Base-by-base conservation (phyloP, 768 basidiomycete species). In the Bullera alba region DNA sequence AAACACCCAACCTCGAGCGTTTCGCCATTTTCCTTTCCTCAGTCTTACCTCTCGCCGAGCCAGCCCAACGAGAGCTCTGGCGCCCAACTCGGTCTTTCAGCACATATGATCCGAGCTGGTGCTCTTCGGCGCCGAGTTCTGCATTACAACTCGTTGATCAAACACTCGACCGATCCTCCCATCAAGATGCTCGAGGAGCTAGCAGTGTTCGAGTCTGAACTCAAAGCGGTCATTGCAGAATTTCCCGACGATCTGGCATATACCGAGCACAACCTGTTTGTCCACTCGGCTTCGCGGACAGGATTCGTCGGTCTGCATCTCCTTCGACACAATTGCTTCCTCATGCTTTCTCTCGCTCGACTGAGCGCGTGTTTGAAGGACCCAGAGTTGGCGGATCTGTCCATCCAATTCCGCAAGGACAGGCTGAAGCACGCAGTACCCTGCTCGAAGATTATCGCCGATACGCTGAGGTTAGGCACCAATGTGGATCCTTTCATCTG, bases 251-350 rank as follows among this genome's bases (percentile, higher is more conserved):
- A 46, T 16, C 46, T 53, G 15, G 51, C 38, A 8, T 53, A 53
- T 41, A 37, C 44, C 2, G 36, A 47, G 16, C 16, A 46, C 26
- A 48, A 46, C 39, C 43, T 53, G 30, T 53, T 38, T 25, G 46
- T 53, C 22, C 50, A 51, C 29, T 8, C 46, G 2, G 26, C n/a
- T 5, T 36, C 16, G 7, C 45, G 45, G 17, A 39, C 45, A 5
- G 34, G 36, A 21, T 53, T 53, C 32, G 19, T 53, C 2, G 30
- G 38, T 1, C 30, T 53, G 4, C 51, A 53, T 25, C 14, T 41
- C 19, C 23, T 46, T 1, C 46, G 51, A 23, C 51, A 53, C 36
- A 53, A 47, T 19, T 53, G 51, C 37, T 53, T 53, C 28, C 26
- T 53, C 17, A 47, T 53, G 51, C 46, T 53, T 5, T 35, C n/a